These are phyloP conservation scores for Choiromyces venosus DNA, from an alignment of 495 filamentous ascomycete species.

Conservation along the genomic window DNA sequence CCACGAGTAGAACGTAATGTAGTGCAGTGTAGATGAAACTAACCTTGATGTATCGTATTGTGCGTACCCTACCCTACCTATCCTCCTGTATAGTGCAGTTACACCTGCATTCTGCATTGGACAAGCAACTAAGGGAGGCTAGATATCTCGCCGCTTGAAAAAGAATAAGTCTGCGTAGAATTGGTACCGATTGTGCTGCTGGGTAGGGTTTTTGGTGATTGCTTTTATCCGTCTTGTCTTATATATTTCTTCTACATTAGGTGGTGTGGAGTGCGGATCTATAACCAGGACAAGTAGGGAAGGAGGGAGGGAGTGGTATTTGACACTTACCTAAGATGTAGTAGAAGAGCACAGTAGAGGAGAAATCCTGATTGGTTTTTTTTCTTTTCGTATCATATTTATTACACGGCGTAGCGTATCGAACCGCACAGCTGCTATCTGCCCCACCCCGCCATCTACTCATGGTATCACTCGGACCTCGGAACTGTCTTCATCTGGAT, in stretches of 20 bases:
- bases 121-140: not conserved
- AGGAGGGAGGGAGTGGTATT: not conserved
- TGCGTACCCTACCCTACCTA: not conserved
- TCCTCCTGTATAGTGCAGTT: not conserved
- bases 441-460: too few species aligned
- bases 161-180: not conserved
- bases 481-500: too few species aligned
- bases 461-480: too few species aligned
- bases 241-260: not conserved
- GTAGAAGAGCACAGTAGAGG: not conserved
- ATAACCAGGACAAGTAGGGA: not conserved
- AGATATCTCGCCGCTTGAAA: not conserved
- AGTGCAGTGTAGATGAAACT: not conserved
- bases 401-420: too few species aligned
- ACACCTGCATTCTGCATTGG: not conserved
- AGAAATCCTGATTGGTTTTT: not conserved
- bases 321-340: too few species aligned
- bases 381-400: too few species aligned
- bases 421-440: too few species aligned
- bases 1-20: not conserved
- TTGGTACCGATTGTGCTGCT: not conserved
- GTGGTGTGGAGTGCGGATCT: not conserved
- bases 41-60: not conserved
- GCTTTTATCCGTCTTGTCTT: too few species aligned
- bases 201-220: not conserved